These are phyloP conservation scores for Sugiyamaella novakii DNA, from an alignment of 1,139 yeast species.

Conservation along the genomic window DNA sequence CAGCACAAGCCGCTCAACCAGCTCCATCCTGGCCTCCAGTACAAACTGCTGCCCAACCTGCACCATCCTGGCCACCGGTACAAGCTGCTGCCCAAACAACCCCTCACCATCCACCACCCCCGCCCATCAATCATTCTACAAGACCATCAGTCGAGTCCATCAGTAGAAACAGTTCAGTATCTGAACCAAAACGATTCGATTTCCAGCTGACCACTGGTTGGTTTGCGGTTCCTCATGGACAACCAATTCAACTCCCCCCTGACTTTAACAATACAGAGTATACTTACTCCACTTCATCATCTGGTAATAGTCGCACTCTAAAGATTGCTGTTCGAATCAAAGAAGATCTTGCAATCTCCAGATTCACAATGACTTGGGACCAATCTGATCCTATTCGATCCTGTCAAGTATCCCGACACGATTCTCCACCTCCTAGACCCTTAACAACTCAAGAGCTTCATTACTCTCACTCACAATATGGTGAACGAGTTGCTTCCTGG, in stretches of 20 bases:
- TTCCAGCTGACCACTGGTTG: conserved; percentile 34
- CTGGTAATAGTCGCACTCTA: conserved; percentile 29
- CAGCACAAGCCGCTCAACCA: not conserved
- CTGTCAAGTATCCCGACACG: conserved; percentile 44
- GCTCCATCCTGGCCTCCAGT: not conserved
- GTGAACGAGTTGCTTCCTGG: conserved; percentile 60
- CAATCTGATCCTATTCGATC: conserved; percentile 36
- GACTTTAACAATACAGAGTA: conserved; percentile 33
- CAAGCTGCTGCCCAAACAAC: not conserved
- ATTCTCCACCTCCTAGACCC: conserved; percentile 54
- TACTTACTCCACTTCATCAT: conserved; percentile 24
- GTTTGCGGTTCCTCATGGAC: conserved; percentile 32
- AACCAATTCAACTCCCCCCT: conserved; percentile 32
- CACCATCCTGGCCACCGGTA: not conserved
- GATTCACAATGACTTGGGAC: conserved; percentile 53
- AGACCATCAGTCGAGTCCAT: conserved; percentile 32
- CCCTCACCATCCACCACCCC: conserved; percentile 25
- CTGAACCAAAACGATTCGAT: conserved; percentile 30
- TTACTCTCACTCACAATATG: conserved; percentile 40
- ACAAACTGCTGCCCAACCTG: conserved; percentile 12
- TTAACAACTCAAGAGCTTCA: conserved; percentile 48
- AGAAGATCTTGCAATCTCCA: conserved; percentile 54
- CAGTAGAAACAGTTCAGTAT: conserved; percentile 19
- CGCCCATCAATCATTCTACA: conserved; percentile 35
- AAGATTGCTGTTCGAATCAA: conserved; percentile 45